Conservation (phyloP, 371 early-diverging fungal genomes). For the Actinomortierella ambigua region DNA sequence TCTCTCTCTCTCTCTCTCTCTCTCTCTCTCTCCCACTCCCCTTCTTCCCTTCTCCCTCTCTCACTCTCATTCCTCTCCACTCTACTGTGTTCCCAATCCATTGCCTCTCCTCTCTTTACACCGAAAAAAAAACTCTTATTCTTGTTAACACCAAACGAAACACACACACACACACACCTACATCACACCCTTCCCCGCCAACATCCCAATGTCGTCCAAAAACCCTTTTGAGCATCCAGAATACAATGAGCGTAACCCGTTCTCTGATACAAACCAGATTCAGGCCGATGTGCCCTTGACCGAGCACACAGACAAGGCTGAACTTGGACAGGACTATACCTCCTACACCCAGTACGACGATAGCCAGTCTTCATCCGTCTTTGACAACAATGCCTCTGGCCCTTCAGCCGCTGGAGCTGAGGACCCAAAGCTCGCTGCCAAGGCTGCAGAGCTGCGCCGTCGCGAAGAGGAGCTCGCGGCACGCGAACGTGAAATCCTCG, state of each 20-base stretch:
- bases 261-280: slow-evolving; percentile 41
- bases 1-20: background rate
- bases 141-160: background rate
- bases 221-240: slow-evolving; percentile 46
- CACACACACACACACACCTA: background rate
- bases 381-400: slow-evolving; percentile 9
- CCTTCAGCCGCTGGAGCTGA: slow-evolving; percentile 14
- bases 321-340: slow-evolving; percentile 43
- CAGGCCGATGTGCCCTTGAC: slow-evolving; percentile 45
- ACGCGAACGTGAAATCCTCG: slow-evolving; percentile 36
- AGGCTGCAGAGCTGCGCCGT: slow-evolving; percentile 38
- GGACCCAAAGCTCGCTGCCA: slow-evolving; percentile 28
- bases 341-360: slow-evolving; percentile 46
- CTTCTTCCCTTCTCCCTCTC: background rate
- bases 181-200: background rate
- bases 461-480: slow-evolving; percentile 46
- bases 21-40: slow-evolving; percentile 10
- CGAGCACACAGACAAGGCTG: slow-evolving; percentile 30
- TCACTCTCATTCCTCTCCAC: background rate
- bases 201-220: slow-evolving; percentile 13
- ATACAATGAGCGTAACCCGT: slow-evolving; percentile 36
- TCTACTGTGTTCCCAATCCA: slow-evolving; percentile 1
- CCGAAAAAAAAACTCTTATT: background rate
- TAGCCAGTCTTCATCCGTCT: slow-evolving; percentile 21
- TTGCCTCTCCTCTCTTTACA: background rate